Conservation (phyloP, 2,329 filamentous ascomycete genomes). For the Ambrosiella beaveri region DNA sequence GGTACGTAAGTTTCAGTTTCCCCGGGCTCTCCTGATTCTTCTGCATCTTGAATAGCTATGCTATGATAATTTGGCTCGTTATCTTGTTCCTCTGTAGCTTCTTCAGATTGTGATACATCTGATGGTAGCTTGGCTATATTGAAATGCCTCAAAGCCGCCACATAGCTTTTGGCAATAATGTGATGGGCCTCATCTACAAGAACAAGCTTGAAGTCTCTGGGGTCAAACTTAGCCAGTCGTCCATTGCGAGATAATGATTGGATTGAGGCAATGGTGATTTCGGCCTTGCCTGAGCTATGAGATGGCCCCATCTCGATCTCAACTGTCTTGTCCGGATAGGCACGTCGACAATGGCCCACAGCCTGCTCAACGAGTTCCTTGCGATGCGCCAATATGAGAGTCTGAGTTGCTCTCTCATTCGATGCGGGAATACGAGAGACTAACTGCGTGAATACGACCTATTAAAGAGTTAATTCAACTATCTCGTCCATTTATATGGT, state of each 20-base stretch:
- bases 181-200: constrained; percentile 95
- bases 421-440: constrained; percentile 56
- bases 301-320: constrained; percentile 82
- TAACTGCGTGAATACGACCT: constrained; percentile 92
- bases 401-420: constrained; percentile 46
- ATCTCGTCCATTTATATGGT: constrained; percentile 8
- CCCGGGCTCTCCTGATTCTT: no score
- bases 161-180: constrained; percentile 71
- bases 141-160: constrained; percentile 63
- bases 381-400: constrained; percentile 80
- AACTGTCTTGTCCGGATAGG: constrained; percentile 65
- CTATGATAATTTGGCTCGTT: no score
- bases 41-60: no score
- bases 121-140: constrained; percentile 35
- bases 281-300: constrained; percentile 61
- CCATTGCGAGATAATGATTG: constrained; percentile 64
- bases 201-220: constrained; percentile 65
- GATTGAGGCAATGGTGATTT: constrained; percentile 87
- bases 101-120: constrained; percentile 7
- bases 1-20: constrained; percentile 22
- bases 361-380: constrained; percentile 91
- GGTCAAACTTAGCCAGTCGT: constrained; percentile 69
- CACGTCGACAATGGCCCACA: constrained; percentile 59
- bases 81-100: no score
- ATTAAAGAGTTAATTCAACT: not conserved